Conservation (phyloP, 257 asterid species). For the Nicotiana benthamiana region DNA sequence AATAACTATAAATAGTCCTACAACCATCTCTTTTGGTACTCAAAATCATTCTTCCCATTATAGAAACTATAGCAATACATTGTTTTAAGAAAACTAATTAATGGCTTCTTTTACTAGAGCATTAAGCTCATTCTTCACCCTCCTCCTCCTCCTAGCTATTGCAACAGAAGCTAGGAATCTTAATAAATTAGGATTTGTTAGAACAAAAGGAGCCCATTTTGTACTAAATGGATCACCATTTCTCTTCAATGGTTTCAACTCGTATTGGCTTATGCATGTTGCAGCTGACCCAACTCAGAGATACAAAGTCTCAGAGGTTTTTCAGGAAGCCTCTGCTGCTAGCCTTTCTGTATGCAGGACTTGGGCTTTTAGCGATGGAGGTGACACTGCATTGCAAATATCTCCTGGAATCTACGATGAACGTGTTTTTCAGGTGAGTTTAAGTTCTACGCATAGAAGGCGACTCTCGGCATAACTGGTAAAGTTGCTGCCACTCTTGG, state of each 20-base stretch:
- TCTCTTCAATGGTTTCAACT: constrained; percentile 43
- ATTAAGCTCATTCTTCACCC: not conserved
- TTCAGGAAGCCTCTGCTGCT: constrained; percentile 30
- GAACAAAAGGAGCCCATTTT: constrained; percentile 26
- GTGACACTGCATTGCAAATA: constrained; percentile 31
- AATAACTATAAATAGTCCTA: not conserved
- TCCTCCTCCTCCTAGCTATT: not conserved
- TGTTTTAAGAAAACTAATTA: not conserved
- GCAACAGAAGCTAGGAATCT: not conserved
- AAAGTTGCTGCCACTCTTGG: no score
- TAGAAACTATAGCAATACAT: not conserved
- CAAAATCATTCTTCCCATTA: not conserved
- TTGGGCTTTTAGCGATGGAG: constrained; percentile 46
- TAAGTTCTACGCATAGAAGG: no score
- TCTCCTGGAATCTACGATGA: constrained; percentile 45
- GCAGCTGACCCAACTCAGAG: constrained; percentile 35
- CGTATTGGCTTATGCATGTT: constrained; percentile 51
- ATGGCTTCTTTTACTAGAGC: not conserved
- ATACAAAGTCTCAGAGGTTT: constrained; percentile 30
- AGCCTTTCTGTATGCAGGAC: constrained; percentile 46
- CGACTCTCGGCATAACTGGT: no score
- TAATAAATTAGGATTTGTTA: constrained; percentile 13
- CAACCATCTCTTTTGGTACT: not conserved
- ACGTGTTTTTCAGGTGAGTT: constrained; percentile 15
- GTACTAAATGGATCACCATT: constrained; percentile 21